Percentiles rank a stretch among this genome's conserved stretches.
phyloP scores from a whole-genome alignment of 2,329 filamentous ascomycete species.

The Aspergillus texensis region DNA sequence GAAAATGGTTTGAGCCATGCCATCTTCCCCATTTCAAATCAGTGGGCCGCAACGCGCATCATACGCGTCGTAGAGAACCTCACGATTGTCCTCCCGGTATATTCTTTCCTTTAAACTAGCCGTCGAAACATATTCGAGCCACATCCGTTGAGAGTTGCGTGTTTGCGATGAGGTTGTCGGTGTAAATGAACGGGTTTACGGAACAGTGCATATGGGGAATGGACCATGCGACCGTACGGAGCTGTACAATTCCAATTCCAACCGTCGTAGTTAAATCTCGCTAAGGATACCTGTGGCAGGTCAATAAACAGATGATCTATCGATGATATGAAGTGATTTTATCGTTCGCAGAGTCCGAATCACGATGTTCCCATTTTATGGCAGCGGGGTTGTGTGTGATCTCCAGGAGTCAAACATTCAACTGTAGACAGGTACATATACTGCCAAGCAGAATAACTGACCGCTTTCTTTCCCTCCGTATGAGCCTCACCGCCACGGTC shows the following conservation, averaged over 20 bases:
- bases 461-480: background rate
- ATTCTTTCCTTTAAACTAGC: background rate
- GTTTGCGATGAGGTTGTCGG: background rate
- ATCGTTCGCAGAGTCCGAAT: background rate
- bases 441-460: background rate
- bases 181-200: background rate
- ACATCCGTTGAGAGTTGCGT: background rate
- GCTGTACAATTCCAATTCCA: background rate
- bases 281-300: background rate
- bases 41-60: background rate
- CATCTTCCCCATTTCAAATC: background rate
- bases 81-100: background rate
- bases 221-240: background rate
- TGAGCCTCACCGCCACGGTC: no score
- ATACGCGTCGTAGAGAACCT: background rate
- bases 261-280: background rate
- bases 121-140: background rate
- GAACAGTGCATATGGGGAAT: background rate
- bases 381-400: background rate
- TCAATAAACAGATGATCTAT: background rate
- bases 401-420: no score
- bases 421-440: background rate
- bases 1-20: background rate
- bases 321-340: background rate
- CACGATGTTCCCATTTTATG: background rate